These are phyloP conservation scores for Sclerotinia sclerotiorum DNA, from an alignment of 2,329 filamentous ascomycete species.

Conservation along the genomic window DNA sequence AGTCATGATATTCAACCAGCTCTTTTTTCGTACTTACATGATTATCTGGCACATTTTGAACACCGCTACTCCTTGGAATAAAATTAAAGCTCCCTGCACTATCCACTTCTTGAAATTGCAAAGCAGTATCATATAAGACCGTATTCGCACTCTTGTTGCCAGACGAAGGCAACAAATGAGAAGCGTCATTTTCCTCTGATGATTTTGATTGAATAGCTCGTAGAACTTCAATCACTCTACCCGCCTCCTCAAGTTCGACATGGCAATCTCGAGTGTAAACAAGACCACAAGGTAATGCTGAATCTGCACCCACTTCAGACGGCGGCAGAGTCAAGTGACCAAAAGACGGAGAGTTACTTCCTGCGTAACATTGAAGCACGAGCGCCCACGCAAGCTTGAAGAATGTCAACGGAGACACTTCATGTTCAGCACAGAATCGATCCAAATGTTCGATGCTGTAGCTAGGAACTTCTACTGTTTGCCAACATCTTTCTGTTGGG, in stretches of 20 bases:
- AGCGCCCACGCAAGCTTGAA: conserved; percentile 43
- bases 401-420: not conserved
- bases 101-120: not conserved
- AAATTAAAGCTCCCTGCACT: not conserved
- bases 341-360: conserved; percentile 43
- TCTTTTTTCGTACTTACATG: conserved; percentile 5
- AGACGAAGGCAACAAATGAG: not conserved
- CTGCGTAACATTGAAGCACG: conserved; percentile 43
- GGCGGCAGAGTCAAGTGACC: conserved; percentile 42
- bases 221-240: not conserved
- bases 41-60: not conserved
- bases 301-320: not conserved
- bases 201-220: not conserved
- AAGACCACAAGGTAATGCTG: not conserved
- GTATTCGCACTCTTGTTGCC: not conserved
- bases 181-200: not conserved
- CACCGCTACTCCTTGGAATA: not conserved
- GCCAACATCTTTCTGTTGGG: conserved; percentile 9
- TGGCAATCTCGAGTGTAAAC: not conserved
- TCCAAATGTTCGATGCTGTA: not conserved
- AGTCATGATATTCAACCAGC: conserved; percentile 29
- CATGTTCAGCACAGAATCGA: conserved; percentile 5
- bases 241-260: conserved; percentile 2
- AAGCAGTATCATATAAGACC: conserved; percentile 6
- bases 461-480: conserved; percentile 3